Evolutionary conservation across 1,139 yeast species (phyloP).

Genomic region (Geotrichum aggregatum): DNA sequence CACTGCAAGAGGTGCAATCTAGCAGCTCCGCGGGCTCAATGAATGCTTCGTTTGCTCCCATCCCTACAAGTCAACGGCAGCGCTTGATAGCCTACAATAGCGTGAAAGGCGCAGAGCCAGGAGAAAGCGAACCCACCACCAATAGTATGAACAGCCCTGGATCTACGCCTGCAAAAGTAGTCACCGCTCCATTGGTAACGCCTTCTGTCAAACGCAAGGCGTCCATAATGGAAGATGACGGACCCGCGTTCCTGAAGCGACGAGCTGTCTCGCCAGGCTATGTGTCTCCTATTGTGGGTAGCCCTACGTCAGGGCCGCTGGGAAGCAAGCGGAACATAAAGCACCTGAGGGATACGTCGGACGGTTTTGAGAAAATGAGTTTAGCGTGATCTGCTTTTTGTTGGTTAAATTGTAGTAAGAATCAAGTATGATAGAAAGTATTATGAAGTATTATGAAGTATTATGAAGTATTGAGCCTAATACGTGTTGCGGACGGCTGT

Average conservation of each 20-base stretch:
- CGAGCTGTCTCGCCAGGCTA: slow-evolving; percentile 36
- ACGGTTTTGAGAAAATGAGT: slow-evolving; percentile 32
- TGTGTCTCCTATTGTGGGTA: slow-evolving; percentile 26
- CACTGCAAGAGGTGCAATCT: no score
- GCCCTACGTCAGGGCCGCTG: slow-evolving; percentile 25
- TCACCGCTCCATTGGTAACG: slow-evolving; percentile 16
- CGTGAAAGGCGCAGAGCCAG: no score
- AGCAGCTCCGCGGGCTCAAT: background rate
- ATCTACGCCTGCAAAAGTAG: background rate
- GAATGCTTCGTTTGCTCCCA: slow-evolving; percentile 4
- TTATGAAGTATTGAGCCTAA: no score
- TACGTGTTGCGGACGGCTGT: no score
- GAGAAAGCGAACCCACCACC: no score
- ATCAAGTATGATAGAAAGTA: no score
- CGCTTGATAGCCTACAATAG: no score
- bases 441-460: no score
- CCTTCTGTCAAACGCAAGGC: slow-evolving; percentile 27
- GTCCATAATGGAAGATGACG: slow-evolving; percentile 27
- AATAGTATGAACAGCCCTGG: slow-evolving; percentile 3
- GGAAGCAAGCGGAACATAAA: slow-evolving; percentile 30
- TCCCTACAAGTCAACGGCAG: background rate
- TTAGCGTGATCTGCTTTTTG: slow-evolving; percentile 16
- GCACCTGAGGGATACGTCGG: slow-evolving; percentile 34
- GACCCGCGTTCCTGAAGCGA: slow-evolving; percentile 29
- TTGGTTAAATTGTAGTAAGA: no score